Base-by-base conservation (phyloP, 23 red algal species). In the Gracilaria domingensis region DNA sequence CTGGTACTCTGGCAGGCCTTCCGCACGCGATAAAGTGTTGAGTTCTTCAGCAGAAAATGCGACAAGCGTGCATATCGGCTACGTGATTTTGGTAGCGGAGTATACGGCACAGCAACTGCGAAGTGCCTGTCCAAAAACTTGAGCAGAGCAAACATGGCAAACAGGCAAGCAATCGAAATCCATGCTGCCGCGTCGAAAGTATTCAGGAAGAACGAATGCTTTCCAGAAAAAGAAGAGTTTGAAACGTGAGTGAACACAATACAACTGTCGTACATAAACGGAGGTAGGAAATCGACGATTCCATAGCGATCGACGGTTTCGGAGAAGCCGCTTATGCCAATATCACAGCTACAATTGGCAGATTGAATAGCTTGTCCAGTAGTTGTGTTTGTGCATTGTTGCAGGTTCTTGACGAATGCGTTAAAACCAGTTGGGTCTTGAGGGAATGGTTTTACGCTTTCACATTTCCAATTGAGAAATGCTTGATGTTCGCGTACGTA, bases 111-210 rank as follows among this genome's bases (percentile, higher is more conserved):
- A n/a, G 59, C 59, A n/a, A 64, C 59, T 7, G 59, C 81, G 1
- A 87, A 87, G 40, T 45, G 60, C 13, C 9, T 18, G 67, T 87
- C 83, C 20, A 87, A 17, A 14, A 87, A 21, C 65, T 87, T 87
- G 61, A 87, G 25, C 13, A 87, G 24, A 4, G 65, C 47, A 34
- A 87, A 87, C 29, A 73, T 9, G 35, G 24, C 11, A 53, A 74
- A 13, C 12, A 87, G 33, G 4, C 0, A 61, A 32, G 47, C 5
- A 8, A 87, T 87, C 6, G 65, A 30, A 56, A 87, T 6, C 83
- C 83, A 87, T 12, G 64, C 40, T 13, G 34, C 17, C 5, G 29
- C 23, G 17, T 40, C 36, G 17, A 80, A 80, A 51, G 76, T 33
- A 20, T 40, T 45, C 23, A 87, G 13, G 62, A 75, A 87, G 44